Conservation (phyloP, 2,329 filamentous ascomycete species). For the Claviceps digitariae region DNA sequence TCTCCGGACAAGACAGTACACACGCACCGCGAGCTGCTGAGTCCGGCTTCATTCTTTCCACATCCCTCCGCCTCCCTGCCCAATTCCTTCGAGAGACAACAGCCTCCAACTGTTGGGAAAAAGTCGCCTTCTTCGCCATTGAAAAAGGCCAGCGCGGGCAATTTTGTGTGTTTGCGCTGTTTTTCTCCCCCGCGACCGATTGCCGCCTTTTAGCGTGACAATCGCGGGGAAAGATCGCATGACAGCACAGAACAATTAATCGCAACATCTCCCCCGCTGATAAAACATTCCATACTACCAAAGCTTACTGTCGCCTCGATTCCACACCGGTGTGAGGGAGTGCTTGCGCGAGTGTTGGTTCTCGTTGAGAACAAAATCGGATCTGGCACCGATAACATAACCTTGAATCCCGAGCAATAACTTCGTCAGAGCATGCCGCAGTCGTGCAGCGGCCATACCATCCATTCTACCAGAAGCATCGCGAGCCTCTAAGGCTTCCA, state of each 20-base stretch:
- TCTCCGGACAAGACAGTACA: background rate
- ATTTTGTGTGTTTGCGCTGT: background rate
- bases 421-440: conserved; percentile 3
- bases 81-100: background rate
- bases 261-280: background rate
- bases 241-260: background rate
- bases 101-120: background rate
- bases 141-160: background rate
- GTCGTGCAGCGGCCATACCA: background rate
- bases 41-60: background rate
- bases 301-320: background rate
- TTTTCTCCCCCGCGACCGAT: background rate
- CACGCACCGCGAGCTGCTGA: background rate
- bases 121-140: background rate
- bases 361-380: background rate
- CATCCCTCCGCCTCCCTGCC: background rate
- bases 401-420: background rate
- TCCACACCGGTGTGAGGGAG: background rate
- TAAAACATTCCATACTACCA: background rate
- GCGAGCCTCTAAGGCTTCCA: background rate
- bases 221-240: background rate
- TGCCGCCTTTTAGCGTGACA: background rate
- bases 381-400: background rate
- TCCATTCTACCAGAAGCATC: background rate
- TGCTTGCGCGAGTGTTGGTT: background rate